These are phyloP conservation scores for Tilletia caries DNA, from an alignment of 1,284 basidiomycete species.

Conservation along the genomic window DNA sequence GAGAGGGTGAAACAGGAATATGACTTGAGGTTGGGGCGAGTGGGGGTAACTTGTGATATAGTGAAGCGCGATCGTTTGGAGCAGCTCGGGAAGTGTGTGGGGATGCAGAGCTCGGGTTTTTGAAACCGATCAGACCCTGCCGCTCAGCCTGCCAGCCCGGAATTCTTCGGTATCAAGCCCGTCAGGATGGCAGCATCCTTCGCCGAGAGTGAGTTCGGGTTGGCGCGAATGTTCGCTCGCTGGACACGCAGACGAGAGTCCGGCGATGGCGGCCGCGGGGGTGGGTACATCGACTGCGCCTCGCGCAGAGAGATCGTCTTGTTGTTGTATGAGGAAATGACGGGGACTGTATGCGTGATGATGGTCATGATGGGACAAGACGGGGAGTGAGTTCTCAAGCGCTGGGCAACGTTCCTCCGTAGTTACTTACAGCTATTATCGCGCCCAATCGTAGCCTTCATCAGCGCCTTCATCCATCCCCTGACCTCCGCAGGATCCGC, in stretches of 20 bases:
- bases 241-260: constrained; percentile 81
- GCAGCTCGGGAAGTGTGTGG: too few species aligned
- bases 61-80: too few species aligned
- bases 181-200: constrained; percentile 56
- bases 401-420: neutral
- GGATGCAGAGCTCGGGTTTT: too few species aligned
- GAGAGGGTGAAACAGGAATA: too few species aligned
- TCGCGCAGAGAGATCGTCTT: constrained; percentile 91
- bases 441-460: constrained; percentile 94
- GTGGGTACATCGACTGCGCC: constrained; percentile 91
- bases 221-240: constrained; percentile 77
- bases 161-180: constrained; percentile 15
- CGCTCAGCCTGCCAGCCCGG: too few species aligned
- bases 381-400: neutral
- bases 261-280: constrained; percentile 85
- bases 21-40: too few species aligned
- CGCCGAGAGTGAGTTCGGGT: constrained; percentile 80
- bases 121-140: too few species aligned
- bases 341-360: constrained; percentile 65
- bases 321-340: constrained; percentile 94
- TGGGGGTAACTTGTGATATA: too few species aligned
- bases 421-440: constrained; percentile 34
- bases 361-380: too few species aligned
- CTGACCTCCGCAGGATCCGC: constrained; percentile 78
- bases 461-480: constrained; percentile 99